A percentile compares a stretch with the other conserved stretches of the same genome.
phyloP scores from a whole-genome alignment of 1,284 basidiomycete genomes.

The Tylopilus orsonianus region DNA sequence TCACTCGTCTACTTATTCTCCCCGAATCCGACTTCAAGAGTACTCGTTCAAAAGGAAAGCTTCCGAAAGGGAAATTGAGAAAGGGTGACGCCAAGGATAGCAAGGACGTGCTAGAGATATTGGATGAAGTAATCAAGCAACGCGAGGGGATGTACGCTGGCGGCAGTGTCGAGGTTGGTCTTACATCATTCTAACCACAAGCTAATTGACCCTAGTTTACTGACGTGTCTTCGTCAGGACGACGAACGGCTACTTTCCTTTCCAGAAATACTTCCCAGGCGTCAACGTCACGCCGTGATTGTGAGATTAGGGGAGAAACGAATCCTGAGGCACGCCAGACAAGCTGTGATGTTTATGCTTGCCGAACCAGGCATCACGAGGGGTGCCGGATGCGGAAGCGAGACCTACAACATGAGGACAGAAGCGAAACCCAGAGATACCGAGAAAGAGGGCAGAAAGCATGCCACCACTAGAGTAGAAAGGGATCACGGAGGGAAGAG shows the following conservation, averaged over 20 bases:
- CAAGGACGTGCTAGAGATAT: constrained; percentile 42
- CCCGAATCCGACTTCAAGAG: constrained; percentile 64
- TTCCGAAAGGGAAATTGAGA: constrained; percentile 67
- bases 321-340: constrained; percentile 50
- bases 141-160: constrained; percentile 53
- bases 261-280: constrained; percentile 37
- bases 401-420: constrained; percentile 1
- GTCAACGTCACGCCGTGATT: constrained; percentile 63
- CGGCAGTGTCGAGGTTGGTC: constrained; percentile 23
- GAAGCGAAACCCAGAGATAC: neutral
- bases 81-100: constrained; percentile 39
- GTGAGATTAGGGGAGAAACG: constrained; percentile 83
- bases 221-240: constrained; percentile 39
- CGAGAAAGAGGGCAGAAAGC: constrained; percentile 17
- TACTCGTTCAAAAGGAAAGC: constrained; percentile 65
- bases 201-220: neutral
- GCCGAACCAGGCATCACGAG: constrained; percentile 3
- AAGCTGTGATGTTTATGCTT: constrained; percentile 24
- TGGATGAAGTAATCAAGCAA: constrained; percentile 49
- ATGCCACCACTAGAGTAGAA: constrained; percentile 4
- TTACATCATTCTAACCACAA: neutral
- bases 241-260: constrained; percentile 46
- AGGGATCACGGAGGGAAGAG: constrained; percentile 19
- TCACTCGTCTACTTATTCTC: constrained; percentile 69
- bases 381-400: neutral